phyloP scores from a whole-genome alignment of 176 grass and related monocot genomes.

The Elymus sibiricus region DNA sequence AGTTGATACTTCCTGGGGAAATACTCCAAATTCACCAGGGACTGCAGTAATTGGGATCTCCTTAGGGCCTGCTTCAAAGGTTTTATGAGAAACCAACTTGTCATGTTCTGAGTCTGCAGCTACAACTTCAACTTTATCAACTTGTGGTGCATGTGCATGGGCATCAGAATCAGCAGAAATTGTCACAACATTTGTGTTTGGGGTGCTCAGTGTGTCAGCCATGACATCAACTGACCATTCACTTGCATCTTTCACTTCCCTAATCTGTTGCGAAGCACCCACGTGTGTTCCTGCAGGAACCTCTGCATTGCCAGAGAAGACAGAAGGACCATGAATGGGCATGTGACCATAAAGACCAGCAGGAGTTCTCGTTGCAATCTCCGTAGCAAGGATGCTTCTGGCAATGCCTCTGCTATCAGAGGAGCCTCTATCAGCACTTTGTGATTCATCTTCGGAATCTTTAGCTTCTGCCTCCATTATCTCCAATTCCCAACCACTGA shows the following conservation, averaged over 20 bases:
- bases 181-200: not conserved
- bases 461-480: slow-evolving; percentile 71
- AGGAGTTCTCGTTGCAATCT: slow-evolving; percentile 2
- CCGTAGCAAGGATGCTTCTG: not conserved
- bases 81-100: slow-evolving; percentile 34
- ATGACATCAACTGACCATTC: not conserved
- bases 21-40: too few species aligned
- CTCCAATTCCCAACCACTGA: slow-evolving; percentile 84
- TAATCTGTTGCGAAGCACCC: not conserved
- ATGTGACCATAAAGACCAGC: slow-evolving; percentile 11
- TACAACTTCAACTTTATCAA: slow-evolving; percentile 14
- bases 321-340: not conserved
- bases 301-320: slow-evolving; percentile 6
- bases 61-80: slow-evolving; percentile 18
- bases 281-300: slow-evolving; percentile 12
- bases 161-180: slow-evolving; percentile 7
- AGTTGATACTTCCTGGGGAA: not conserved
- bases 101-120: slow-evolving; percentile 6
- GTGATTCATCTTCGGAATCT: slow-evolving; percentile 74
- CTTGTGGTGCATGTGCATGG: not conserved
- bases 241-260: not conserved
- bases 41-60: too few species aligned
- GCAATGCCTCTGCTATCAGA: slow-evolving; percentile 8
- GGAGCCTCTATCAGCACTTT: slow-evolving; percentile 29
- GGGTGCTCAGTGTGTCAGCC: not conserved